A percentile compares a stretch with the other conserved stretches of the same genome.
Evolutionary conservation across 139 green algal species (phyloP).

Genomic region (Desmodesmus armatus): DNA sequence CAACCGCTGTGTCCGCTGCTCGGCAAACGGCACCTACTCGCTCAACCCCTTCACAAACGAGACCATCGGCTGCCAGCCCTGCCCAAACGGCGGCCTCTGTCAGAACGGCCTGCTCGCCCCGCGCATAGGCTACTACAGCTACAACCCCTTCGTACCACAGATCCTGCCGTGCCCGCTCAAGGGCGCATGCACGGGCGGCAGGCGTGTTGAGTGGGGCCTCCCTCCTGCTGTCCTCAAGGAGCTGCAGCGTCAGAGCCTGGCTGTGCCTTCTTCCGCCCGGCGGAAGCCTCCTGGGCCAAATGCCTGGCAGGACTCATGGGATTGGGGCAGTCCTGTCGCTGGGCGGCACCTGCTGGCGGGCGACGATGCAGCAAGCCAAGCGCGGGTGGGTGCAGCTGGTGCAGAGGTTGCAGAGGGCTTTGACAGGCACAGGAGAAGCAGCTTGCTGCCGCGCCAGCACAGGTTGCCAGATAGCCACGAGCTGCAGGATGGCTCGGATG

Average conservation of each 20-base stretch:
- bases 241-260: too few species aligned
- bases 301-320: too few species aligned
- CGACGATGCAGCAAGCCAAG: too few species aligned
- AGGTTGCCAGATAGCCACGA: background rate
- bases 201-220: too few species aligned
- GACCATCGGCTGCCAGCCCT: constrained; percentile 6
- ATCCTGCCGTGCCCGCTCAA: background rate
- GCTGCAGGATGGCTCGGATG: background rate
- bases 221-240: too few species aligned
- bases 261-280: too few species aligned
- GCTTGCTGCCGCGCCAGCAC: background rate
- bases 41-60: background rate
- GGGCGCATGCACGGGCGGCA: background rate
- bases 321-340: too few species aligned
- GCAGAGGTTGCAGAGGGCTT: background rate
- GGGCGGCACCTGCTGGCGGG: too few species aligned
- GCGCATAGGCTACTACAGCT: background rate
- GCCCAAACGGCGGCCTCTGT: background rate
- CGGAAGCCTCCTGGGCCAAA: too few species aligned
- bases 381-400: too few species aligned
- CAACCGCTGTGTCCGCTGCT: background rate
- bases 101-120: background rate
- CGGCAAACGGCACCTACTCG: background rate
- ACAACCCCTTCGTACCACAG: constrained; percentile 16
- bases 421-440: too few species aligned